Base-by-base conservation (phyloP, 129 eudicot species). In the Tagetes erecta region DNA sequence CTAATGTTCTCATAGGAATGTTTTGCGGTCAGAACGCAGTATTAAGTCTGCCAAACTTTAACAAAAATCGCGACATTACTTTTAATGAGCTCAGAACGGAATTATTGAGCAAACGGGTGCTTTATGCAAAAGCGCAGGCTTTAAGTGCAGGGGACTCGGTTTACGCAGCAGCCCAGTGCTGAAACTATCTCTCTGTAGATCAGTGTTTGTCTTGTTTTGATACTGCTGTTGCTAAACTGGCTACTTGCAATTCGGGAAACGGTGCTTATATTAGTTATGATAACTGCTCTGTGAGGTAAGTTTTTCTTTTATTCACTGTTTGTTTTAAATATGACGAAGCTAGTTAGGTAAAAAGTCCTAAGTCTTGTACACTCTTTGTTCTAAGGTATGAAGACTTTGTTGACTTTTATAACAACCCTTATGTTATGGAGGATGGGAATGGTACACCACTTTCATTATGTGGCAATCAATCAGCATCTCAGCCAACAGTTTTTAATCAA, bases 201-300 rank as follows among this genome's bases (percentile, higher is more conserved):
- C 80, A 81, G 73, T 90, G 96, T 36, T 68, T 85, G 3, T 81
- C 88, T 55, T 90, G 96, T 76, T 85, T 81, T 66, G 84, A 83
- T 80, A 84, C 82, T 27, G 90, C 78, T 0, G 88, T 81, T 35
- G 38, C 81, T 13, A 40, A 39, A 78, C 74, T 90, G 2, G 40
- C 77, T 31, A 81, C 68, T 45, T 87, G 96, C 84, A 74, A 79
- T 3, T 82, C 73, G 33, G 88, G 87, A 1, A 90, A 77, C 41
- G 92, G 92, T 13, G 96, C 86, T 68, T 87, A 85, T 14, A 83
- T 85, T 9, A 47, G 80, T 6, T 78, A 81, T 31, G 92, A 90
- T 74, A 87, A 88, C 65, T 83, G 91, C 79, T 81, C 79, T 56
- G 64, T 87, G 58, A 87, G 96, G 96, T 78, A 62, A 53, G 2